phyloP scores from a whole-genome alignment of 1,139 yeast species.

The Hyphopichia buzzinii region DNA sequence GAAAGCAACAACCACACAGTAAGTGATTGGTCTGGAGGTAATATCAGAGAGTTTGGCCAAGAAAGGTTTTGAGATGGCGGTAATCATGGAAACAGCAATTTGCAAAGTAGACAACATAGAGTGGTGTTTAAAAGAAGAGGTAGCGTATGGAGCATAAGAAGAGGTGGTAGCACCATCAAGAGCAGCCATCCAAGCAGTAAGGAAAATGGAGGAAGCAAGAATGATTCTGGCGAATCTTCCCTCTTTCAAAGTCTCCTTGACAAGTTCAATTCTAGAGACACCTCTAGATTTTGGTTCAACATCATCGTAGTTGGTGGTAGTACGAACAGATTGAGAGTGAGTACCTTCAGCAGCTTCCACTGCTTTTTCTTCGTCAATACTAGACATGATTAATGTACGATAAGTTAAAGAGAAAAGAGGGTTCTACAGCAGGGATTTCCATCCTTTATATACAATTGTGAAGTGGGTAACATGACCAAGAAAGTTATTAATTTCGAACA shows the following conservation, averaged over 20 bases:
- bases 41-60: slow-evolving; percentile 29
- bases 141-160: slow-evolving; percentile 25
- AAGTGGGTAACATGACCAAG: too few relatives aligned
- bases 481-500: too few relatives aligned
- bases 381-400: too few relatives aligned
- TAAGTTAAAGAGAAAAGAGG: too few relatives aligned
- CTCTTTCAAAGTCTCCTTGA: slow-evolving; percentile 9
- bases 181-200: slow-evolving; percentile 36
- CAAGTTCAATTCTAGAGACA: slow-evolving; percentile 26
- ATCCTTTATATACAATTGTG: too few relatives aligned
- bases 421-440: too few relatives aligned
- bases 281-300: slow-evolving; percentile 17
- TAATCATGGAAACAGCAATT: slow-evolving; percentile 24
- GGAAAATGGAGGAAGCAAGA: slow-evolving; percentile 20
- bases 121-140: slow-evolving; percentile 25
- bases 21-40: slow-evolving; percentile 24
- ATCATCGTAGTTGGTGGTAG: background rate
- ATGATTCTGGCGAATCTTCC: slow-evolving; percentile 6
- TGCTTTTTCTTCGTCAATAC: background rate
- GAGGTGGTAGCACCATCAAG: slow-evolving; percentile 36
- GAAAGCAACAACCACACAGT: slow-evolving; percentile 16
- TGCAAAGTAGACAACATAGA: slow-evolving; percentile 25
- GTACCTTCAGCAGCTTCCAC: background rate
- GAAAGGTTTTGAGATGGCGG: slow-evolving; percentile 23
- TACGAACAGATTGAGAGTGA: too few relatives aligned